These are phyloP conservation scores for Dimocarpus longan DNA, from an alignment of 345 rosid species.

Conservation along the genomic window DNA sequence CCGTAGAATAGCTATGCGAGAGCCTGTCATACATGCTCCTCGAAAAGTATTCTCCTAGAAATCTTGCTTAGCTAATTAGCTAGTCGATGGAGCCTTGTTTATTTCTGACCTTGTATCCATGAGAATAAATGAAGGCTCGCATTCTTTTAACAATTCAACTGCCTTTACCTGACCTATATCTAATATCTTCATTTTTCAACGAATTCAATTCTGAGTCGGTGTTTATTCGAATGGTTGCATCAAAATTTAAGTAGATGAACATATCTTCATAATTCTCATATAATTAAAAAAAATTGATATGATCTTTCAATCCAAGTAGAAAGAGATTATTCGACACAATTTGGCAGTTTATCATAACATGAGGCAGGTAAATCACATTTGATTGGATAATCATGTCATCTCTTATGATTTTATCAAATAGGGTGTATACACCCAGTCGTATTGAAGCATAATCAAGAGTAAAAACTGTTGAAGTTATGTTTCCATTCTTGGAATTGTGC, in stretches of 20 bases:
- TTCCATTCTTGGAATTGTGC: not conserved
- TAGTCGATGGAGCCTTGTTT: conserved; percentile 5
- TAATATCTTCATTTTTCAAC: not conserved
- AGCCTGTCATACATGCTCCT: not conserved
- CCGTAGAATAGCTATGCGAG: not conserved
- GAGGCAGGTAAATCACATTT: too few relatives aligned
- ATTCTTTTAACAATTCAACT: conserved; percentile 8
- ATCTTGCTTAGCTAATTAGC: conserved; percentile 3
- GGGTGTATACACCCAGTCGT: too few relatives aligned
- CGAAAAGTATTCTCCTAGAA: not conserved
- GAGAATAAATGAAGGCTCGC: conserved; percentile 22
- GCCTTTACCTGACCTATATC: not conserved
- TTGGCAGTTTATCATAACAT: too few relatives aligned
- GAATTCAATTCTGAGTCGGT: not conserved
- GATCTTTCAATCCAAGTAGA: not conserved
- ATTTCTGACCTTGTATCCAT: conserved; percentile 8
- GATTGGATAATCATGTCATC: too few relatives aligned
- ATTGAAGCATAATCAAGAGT: too few relatives aligned
- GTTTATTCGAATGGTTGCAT: not conserved
- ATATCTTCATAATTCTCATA: not conserved
- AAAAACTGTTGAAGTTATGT: too few relatives aligned
- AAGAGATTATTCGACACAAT: too few relatives aligned
- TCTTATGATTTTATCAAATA: too few relatives aligned
- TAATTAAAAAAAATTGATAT: too few relatives aligned
- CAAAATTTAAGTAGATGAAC: not conserved